Conservation (phyloP, 2,329 filamentous ascomycete genomes). For the Phaeophleospora eucalypticola region DNA sequence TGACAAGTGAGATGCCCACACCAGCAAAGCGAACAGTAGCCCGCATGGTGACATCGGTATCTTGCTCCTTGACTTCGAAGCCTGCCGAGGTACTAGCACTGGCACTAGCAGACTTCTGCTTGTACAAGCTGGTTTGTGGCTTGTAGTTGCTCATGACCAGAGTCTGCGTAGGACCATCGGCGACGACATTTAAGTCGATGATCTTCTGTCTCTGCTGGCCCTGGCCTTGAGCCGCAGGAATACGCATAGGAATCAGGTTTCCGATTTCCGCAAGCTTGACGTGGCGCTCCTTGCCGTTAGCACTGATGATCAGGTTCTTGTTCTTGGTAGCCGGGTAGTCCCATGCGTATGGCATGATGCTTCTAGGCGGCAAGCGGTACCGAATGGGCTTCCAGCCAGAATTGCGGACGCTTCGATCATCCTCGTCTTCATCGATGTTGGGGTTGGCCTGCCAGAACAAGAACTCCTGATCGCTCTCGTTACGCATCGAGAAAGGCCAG, state of each 20-base stretch:
- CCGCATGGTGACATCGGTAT: constrained; percentile 82
- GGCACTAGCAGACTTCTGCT: constrained; percentile 54
- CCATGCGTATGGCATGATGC: constrained; percentile 99
- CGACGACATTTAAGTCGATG: constrained; percentile 93
- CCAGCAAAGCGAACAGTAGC: constrained; percentile 85
- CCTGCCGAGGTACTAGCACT: constrained; percentile 62
- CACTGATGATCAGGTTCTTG: constrained; percentile 82
- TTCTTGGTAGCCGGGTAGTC: constrained; percentile 97
- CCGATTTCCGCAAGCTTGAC: constrained; percentile 96
- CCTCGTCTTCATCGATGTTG: constrained; percentile 86
- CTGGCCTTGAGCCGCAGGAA: constrained; percentile 55
- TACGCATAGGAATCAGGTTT: constrained; percentile 90
- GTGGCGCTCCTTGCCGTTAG: constrained; percentile 76
- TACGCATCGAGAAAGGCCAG: constrained; percentile 98
- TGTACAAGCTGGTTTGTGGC: constrained; percentile 86
- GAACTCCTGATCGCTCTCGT: constrained; percentile 95
- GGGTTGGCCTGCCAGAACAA: constrained; percentile 94
- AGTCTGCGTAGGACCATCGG: constrained; percentile 91
- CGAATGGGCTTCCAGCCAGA: constrained; percentile 89
- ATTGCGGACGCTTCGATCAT: constrained; percentile 54
- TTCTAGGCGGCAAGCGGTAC: constrained; percentile 85
- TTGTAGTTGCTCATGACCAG: constrained; percentile 93
- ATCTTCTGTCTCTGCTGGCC: constrained; percentile 70
- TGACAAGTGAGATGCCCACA: constrained; percentile 89
- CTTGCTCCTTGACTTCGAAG: constrained; percentile 91